These are phyloP conservation scores for Cercospora zeae-maydis DNA, from an alignment of 2,329 filamentous ascomycete species.

Conservation along the genomic window DNA sequence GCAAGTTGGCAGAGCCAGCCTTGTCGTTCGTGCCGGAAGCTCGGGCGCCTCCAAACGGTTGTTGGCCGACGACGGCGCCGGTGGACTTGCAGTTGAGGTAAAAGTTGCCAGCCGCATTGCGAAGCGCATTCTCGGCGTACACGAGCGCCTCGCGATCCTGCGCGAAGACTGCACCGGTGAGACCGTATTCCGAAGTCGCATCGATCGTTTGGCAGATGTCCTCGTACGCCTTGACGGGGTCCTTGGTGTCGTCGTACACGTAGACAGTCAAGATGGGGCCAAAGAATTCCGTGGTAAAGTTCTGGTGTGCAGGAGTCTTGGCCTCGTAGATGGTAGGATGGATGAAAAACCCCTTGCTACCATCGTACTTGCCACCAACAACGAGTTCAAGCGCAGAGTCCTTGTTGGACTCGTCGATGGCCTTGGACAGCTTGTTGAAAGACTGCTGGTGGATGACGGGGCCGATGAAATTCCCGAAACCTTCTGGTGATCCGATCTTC, in stretches of 20 bases:
- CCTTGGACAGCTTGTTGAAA: constrained; percentile 73
- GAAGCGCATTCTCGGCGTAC: constrained; percentile 65
- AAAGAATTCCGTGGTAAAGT: constrained; percentile 77
- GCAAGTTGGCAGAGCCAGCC: constrained; percentile 52
- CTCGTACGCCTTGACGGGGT: constrained; percentile 53
- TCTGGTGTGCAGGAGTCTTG: constrained; percentile 67
- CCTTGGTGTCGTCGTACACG: constrained; percentile 66
- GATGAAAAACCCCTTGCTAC: constrained; percentile 75
- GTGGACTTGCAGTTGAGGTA: constrained; percentile 80
- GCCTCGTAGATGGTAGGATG: constrained; percentile 79
- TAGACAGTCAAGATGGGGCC: constrained; percentile 72
- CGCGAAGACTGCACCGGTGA: constrained; percentile 75
- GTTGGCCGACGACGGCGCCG: constrained; percentile 44
- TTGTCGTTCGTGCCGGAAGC: constrained; percentile 58
- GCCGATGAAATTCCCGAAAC: constrained; percentile 76
- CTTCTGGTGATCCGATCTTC: constrained; percentile 65
- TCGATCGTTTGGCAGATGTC: constrained; percentile 64
- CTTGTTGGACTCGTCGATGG: constrained; percentile 75
- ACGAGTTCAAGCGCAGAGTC: constrained; percentile 71
- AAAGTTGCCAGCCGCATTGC: constrained; percentile 76
- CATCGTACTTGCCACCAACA: constrained; percentile 72
- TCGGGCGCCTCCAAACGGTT: constrained; percentile 50
- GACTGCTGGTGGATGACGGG: constrained; percentile 79
- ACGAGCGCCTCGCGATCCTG: constrained; percentile 63
- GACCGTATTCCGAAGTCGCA: constrained; percentile 68